phyloP scores from a whole-genome alignment of 768 basidiomycete species.

The Boletus rubescentipes region DNA sequence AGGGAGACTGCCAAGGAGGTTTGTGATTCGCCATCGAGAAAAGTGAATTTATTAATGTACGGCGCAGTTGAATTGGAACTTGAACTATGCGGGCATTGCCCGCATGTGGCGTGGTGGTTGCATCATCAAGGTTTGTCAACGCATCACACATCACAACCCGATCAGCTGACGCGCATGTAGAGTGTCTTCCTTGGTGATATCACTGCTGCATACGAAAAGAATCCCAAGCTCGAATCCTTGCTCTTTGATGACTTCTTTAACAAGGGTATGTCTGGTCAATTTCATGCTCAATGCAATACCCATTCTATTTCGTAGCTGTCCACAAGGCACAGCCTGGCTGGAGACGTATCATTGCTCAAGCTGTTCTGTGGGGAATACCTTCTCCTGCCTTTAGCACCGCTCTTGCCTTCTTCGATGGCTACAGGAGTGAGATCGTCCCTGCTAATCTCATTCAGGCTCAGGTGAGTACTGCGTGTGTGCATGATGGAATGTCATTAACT shows the following conservation, averaged over 20 bases:
- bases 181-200: constrained; percentile 95
- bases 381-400: constrained; percentile 98
- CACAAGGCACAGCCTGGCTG: constrained; percentile 96
- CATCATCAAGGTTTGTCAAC: constrained; percentile 81
- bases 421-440: constrained; percentile 91
- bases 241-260: constrained; percentile 98
- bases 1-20: constrained; percentile 95
- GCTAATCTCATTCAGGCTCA: constrained; percentile 95
- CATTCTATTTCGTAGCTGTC: constrained; percentile 51
- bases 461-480: constrained; percentile 38
- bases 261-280: constrained; percentile 52
- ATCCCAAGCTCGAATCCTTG: constrained; percentile 80
- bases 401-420: constrained; percentile 98
- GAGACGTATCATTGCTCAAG: constrained; percentile 96
- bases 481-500: background rate
- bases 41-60: constrained; percentile 3
- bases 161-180: constrained; percentile 26
- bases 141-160: constrained; percentile 7
- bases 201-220: constrained; percentile 86
- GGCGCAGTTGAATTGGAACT: constrained; percentile 71
- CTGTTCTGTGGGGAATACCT: constrained; percentile 96
- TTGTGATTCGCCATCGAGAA: constrained; percentile 10
- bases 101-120: constrained; percentile 99
- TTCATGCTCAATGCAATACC: background rate
- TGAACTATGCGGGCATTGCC: constrained; percentile 98